Base-by-base conservation (phyloP, 768 basidiomycete genomes). In the Boletus bicolor region DNA sequence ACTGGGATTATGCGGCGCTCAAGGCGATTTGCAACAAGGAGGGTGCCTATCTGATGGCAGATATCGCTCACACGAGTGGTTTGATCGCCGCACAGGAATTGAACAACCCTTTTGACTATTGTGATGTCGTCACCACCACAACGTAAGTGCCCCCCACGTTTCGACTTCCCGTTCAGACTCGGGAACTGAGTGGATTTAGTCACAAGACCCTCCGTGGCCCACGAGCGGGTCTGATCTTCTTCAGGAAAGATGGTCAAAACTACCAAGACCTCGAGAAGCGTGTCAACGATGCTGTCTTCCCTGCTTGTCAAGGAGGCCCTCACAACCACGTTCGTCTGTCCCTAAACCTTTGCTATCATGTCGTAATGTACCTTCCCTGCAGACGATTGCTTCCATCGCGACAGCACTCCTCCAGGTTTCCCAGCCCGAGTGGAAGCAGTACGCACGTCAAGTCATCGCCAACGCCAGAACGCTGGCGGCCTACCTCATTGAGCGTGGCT, bases 121-220 rank as follows among this genome's bases (percentile, higher is more conserved):
- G 97, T 73, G 95, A 98, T 68, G 90, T 98, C 51, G 96, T 98
- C 59, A 96, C 93, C 55, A 98, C 97, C 46, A 98, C 96, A 53
- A 98, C 97, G 83, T 90, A 66, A 62, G 89, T 74, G 2, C 36
- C 15, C 28, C 6, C 10, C 19, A 10, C 19, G 5, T 5, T 47
- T 55, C 17, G 21, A 28, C 14, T 44, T 43, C 1, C 5, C 17
- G 5, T 57, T 10, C 11, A 9, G 34, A 26, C 15, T 15, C 10
- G 15, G 21, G 4, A 19, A 32, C 42, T 51, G 12, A 57, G 39
- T 30, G 12, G 19, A 17, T 51, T 5, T 64, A 90, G 88, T 53
- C 97, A 99, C 83, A 98, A 98, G 81, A 98, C 97, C 17, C 91
- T 99, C 50, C 93, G 97, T 68, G 97, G 97, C 49, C 95, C 97